These are phyloP conservation scores for Mycena capillaripes DNA, from an alignment of 768 basidiomycete genomes.

Conservation along the genomic window DNA sequence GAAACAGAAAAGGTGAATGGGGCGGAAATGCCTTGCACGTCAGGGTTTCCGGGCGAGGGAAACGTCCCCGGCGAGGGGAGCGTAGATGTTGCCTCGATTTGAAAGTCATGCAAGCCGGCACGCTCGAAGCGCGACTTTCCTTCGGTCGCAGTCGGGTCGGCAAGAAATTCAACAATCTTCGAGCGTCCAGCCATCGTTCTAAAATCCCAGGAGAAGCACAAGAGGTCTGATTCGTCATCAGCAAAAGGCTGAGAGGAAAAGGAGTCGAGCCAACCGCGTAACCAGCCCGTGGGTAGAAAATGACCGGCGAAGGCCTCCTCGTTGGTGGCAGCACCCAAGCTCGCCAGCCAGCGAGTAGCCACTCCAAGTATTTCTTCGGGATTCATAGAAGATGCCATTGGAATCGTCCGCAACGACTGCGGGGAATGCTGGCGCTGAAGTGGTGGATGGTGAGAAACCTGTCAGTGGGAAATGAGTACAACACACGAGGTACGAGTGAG, in stretches of 20 bases:
- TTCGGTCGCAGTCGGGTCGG: neutral
- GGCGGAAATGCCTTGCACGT: slow-evolving; percentile 20
- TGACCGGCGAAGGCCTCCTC: slow-evolving; percentile 21
- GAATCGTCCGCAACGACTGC: neutral
- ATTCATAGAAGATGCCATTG: neutral
- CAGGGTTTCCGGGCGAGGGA: neutral
- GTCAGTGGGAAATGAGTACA: too few species aligned
- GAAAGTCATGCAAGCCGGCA: slow-evolving; percentile 10
- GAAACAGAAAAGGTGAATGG: slow-evolving; percentile 47
- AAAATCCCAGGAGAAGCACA: slow-evolving; percentile 37
- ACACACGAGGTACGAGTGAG: too few species aligned
- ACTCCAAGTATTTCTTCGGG: slow-evolving; percentile 12
- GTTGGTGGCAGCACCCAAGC: neutral
- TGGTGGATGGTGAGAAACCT: too few species aligned
- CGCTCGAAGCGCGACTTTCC: slow-evolving; percentile 5
- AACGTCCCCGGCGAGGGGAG: slow-evolving; percentile 17
- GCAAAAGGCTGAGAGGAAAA: neutral
- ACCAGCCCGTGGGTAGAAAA: slow-evolving; percentile 26
- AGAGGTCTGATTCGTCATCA: slow-evolving; percentile 15
- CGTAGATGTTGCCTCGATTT: neutral
- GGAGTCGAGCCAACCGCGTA: slow-evolving; percentile 14
- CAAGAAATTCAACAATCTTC: slow-evolving; percentile 20
- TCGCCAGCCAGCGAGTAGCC: slow-evolving; percentile 11
- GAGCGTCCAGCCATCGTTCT: slow-evolving; percentile 5
- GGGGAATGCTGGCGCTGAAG: too few species aligned